Conservation (phyloP, 129 eudicot species). For the Arctium lappa region DNA sequence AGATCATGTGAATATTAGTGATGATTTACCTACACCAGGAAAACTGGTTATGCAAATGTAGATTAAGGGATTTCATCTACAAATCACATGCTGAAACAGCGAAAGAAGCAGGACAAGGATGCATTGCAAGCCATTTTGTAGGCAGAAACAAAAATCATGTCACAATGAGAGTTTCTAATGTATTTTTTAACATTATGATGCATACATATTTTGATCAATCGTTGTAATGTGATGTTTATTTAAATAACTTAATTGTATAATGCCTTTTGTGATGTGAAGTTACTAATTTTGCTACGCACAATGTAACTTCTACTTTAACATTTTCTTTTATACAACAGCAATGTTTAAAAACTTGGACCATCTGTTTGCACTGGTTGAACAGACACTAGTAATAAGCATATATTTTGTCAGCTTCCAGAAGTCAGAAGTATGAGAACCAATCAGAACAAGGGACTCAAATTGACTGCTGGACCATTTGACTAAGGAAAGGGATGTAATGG, state of each 20-base stretch:
- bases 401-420: too few species aligned
- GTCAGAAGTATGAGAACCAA: background rate
- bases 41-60: background rate
- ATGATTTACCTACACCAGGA: background rate
- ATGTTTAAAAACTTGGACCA: background rate
- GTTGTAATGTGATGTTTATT: background rate
- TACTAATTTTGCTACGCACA: background rate
- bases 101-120: background rate
- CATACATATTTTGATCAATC: background rate
- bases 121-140: background rate
- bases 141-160: background rate
- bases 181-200: background rate
- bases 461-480: too few species aligned
- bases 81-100: background rate
- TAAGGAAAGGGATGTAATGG: too few species aligned
- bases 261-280: background rate
- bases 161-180: background rate
- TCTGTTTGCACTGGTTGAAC: background rate
- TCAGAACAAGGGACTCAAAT: too few species aligned
- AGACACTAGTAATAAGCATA: background rate
- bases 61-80: background rate
- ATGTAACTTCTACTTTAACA: background rate
- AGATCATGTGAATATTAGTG: background rate
- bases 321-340: background rate
- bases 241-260: background rate